These are phyloP conservation scores for Boletus pseudopeckii DNA, from an alignment of 768 basidiomycete species.

Conservation along the genomic window DNA sequence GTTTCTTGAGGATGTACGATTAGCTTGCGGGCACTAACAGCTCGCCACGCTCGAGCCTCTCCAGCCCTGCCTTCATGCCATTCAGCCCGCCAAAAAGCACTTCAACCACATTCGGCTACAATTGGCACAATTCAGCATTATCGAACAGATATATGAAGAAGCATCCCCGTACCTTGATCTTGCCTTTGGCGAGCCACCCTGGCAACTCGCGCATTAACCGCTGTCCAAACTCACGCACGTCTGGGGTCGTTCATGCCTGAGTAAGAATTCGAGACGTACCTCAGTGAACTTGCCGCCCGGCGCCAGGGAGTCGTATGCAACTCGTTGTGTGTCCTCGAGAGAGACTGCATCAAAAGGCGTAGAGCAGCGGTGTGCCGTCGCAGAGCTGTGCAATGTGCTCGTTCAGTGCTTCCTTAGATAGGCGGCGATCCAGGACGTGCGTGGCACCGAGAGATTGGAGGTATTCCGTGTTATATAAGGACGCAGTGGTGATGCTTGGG, in stretches of 20 bases:
- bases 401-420: conserved; percentile 2
- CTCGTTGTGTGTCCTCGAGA: conserved; percentile 28
- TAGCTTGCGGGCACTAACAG: conserved; percentile 5
- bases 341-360: conserved; percentile 29
- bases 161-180: conserved; percentile 7
- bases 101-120: conserved; percentile 5
- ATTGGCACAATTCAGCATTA: not conserved
- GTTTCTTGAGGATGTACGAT: conserved; percentile 1
- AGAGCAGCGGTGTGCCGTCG: not conserved
- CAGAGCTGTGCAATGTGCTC: not conserved
- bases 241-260: not conserved
- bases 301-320: conserved; percentile 29
- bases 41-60: not conserved
- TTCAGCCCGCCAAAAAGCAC: not conserved
- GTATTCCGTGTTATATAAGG: conserved; percentile 26
- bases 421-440: conserved; percentile 30
- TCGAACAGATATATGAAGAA: not conserved
- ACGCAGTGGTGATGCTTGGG: conserved; percentile 36
- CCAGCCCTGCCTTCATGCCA: not conserved
- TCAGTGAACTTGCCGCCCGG: conserved; percentile 22
- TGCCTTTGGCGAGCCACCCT: conserved; percentile 5
- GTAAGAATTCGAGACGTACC: not conserved
- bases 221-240: conserved; percentile 6
- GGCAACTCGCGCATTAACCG: conserved; percentile 9
- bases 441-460: conserved; percentile 35